Evolutionary conservation across 345 rosid species (phyloP).

Genomic region (Hibiscus mutabilis): DNA sequence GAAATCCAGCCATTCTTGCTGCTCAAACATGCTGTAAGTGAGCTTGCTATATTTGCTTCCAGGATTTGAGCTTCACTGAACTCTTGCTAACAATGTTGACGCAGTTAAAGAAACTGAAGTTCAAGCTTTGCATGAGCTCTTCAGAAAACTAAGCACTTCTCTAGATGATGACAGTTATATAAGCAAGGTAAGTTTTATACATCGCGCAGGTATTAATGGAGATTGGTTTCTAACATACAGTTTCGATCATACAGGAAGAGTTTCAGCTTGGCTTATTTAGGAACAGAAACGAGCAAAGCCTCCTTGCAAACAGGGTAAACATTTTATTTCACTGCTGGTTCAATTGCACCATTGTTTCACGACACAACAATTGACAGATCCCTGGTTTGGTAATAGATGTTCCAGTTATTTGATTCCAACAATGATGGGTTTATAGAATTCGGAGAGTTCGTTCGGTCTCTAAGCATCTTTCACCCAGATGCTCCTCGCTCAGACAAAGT

Average conservation of each 20-base stretch:
- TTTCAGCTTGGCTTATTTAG: slow-evolving; percentile 57
- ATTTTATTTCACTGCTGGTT: not conserved
- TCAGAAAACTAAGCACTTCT: slow-evolving; percentile 56
- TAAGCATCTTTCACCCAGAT: slow-evolving; percentile 62
- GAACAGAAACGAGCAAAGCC: slow-evolving; percentile 42
- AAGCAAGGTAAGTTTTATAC: slow-evolving; percentile 38
- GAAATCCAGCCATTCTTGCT: slow-evolving; percentile 57
- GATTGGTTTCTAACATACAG: not conserved
- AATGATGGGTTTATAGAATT: slow-evolving; percentile 57
- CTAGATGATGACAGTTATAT: slow-evolving; percentile 48
- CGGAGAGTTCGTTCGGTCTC: slow-evolving; percentile 60
- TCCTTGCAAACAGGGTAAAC: slow-evolving; percentile 38
- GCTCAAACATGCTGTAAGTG: slow-evolving; percentile 76
- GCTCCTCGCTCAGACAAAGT: slow-evolving; percentile 51
- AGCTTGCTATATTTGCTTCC: not conserved
- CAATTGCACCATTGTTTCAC: not conserved
- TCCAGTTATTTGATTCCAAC: slow-evolving; percentile 58
- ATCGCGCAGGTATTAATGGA: not conserved
- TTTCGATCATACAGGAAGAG: slow-evolving; percentile 47
- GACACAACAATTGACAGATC: not conserved
- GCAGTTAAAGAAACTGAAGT: slow-evolving; percentile 56
- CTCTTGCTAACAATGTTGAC: not conserved
- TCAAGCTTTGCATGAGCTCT: slow-evolving; percentile 47
- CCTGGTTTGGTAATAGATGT: slow-evolving; percentile 29
- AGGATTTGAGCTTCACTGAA: not conserved